phyloP scores from a whole-genome alignment of 805 yeast genomes.

The Starmerella potacharoeniae region DNA sequence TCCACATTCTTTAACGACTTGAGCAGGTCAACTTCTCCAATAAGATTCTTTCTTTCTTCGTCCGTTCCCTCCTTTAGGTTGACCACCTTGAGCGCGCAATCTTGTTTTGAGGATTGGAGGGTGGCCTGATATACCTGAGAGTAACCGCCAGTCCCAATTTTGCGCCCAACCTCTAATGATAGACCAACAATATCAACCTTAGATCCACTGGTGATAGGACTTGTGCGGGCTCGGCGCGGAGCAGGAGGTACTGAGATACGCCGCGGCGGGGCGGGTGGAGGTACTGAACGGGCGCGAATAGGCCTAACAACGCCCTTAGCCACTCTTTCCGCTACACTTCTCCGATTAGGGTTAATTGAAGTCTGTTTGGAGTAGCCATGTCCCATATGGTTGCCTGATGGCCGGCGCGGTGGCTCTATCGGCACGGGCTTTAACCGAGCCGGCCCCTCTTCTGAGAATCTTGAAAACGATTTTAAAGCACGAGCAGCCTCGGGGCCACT shows the following conservation, averaged over 20 bases:
- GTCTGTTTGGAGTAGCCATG: not conserved
- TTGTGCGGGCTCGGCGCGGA: not conserved
- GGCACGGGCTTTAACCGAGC: not conserved
- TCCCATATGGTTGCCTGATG: not conserved
- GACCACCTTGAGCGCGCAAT: constrained; percentile 17
- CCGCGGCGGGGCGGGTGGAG: not conserved
- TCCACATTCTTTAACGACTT: constrained; percentile 45
- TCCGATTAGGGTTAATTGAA: not conserved
- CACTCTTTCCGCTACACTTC: not conserved
- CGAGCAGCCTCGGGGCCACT: not conserved
- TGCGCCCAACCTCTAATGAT: not conserved
- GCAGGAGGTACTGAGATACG: not conserved
- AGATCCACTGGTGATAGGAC: not conserved
- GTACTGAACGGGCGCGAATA: not conserved
- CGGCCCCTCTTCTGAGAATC: not conserved
- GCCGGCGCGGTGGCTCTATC: not conserved
- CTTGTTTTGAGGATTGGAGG: not conserved
- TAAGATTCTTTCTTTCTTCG: constrained; percentile 24
- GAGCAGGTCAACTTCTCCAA: constrained; percentile 72
- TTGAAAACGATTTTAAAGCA: not conserved
- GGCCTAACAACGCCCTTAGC: not conserved
- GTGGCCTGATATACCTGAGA: constrained; percentile 12
- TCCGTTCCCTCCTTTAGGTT: not conserved
- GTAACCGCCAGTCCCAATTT: constrained; percentile 18
- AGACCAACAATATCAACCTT: not conserved